Percentiles rank a stretch among this genome's conserved stretches.
Conservation (phyloP, 148 eudicot species). For the Dianthus caryophyllus region DNA sequence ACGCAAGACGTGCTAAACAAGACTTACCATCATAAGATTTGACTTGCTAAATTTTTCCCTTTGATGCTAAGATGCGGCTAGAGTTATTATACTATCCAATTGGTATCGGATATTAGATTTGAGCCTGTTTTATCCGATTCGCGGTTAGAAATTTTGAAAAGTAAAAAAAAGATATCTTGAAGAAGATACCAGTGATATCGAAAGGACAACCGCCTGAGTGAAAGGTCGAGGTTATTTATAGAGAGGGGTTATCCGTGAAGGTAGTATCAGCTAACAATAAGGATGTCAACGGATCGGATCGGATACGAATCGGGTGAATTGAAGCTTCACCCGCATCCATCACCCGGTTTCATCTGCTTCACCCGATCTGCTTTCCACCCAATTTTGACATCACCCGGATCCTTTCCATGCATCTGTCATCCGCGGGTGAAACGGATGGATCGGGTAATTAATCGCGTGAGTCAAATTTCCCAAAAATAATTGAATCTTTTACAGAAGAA, state of each 20-base stretch:
- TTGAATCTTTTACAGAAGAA: no score
- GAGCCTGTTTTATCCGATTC: slow-evolving; percentile 46
- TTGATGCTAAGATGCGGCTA: slow-evolving; percentile 55
- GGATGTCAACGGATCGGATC: no score
- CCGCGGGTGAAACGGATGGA: no score
- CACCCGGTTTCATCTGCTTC: no score
- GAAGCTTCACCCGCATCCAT: no score
- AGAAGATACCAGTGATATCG: slow-evolving; percentile 34
- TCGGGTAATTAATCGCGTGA: no score
- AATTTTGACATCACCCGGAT: no score
- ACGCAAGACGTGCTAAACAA: no score
- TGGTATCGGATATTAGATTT: slow-evolving; percentile 47
- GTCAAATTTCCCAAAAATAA: no score
- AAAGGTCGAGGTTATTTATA: slow-evolving; percentile 49
- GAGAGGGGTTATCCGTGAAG: slow-evolving; percentile 86
- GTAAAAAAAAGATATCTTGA: slow-evolving; percentile 43
- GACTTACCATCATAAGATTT: not conserved
- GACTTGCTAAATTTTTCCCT: not conserved
- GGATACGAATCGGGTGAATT: no score
- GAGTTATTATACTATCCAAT: slow-evolving; percentile 78
- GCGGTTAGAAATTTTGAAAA: slow-evolving; percentile 61
- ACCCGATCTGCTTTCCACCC: no score
- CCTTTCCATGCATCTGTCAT: no score
- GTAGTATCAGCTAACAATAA: slow-evolving; percentile 69
- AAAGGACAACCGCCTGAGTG: slow-evolving; percentile 33